Evolutionary conservation across 495 filamentous ascomycete species (phyloP).

Genomic region (Xylaria venustula): DNA sequence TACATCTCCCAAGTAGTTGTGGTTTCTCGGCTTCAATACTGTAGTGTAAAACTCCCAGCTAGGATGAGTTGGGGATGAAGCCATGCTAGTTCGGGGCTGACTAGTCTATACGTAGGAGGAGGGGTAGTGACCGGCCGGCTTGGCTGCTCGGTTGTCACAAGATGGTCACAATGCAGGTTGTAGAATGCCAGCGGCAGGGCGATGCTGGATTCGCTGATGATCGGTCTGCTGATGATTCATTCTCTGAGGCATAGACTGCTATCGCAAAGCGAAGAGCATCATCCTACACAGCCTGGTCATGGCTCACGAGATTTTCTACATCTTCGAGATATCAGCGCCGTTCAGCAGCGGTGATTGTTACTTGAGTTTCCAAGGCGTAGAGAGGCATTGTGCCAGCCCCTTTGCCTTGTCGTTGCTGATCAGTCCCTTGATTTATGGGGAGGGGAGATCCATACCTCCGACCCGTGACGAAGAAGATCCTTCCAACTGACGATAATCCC

Average conservation of each 20-base stretch:
- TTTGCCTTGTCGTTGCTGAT: neutral
- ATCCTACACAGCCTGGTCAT: too few relatives aligned
- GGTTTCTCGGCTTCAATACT: too few relatives aligned
- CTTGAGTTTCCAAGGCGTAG: conserved; percentile 4
- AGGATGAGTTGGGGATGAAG: neutral
- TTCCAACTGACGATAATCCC: neutral
- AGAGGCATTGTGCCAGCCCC: neutral
- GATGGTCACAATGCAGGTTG: conserved; percentile 1
- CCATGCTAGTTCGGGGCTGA: conserved; percentile 2
- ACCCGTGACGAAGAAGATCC: conserved; percentile 10
- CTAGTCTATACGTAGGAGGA: neutral
- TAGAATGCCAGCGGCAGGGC: neutral
- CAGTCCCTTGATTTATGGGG: neutral
- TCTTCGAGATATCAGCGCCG: neutral
- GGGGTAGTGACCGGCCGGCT: conserved; percentile 5
- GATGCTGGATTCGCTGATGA: neutral
- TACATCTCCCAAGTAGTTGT: too few relatives aligned
- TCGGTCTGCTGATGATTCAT: too few relatives aligned
- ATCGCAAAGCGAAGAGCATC: neutral
- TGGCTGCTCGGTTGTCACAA: conserved; percentile 13
- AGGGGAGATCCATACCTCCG: conserved; percentile 8
- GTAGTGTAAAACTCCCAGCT: too few relatives aligned
- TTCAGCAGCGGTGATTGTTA: neutral
- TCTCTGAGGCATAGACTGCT: neutral
- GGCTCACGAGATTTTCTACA: too few relatives aligned